These are phyloP conservation scores for Jaapia argillacea DNA, from an alignment of 768 basidiomycete species.

Conservation along the genomic window DNA sequence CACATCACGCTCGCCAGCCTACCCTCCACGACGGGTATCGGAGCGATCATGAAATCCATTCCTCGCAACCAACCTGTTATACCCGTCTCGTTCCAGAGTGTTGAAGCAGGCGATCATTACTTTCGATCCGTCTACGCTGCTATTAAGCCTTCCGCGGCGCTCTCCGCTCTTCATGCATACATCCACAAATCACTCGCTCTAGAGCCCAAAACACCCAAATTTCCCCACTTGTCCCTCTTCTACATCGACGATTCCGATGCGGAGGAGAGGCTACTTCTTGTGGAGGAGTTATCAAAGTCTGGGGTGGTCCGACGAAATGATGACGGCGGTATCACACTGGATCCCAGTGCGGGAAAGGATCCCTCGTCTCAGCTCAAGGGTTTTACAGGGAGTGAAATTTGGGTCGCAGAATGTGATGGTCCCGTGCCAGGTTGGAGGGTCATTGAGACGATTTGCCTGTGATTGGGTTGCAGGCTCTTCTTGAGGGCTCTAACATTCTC, in stretches of 20 bases:
- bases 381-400: slow-evolving; percentile 18
- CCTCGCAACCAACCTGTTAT: slow-evolving; percentile 25
- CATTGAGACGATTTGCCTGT: slow-evolving; percentile 10
- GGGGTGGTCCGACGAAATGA: slow-evolving; percentile 21
- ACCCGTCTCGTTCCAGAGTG: slow-evolving; percentile 36
- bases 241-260: slow-evolving; percentile 65
- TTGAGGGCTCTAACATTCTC: too few relatives aligned
- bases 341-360: slow-evolving; percentile 15
- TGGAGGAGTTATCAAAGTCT: slow-evolving; percentile 28
- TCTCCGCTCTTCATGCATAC: slow-evolving; percentile 37
- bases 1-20: slow-evolving; percentile 59
- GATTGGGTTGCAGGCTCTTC: too few relatives aligned
- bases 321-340: slow-evolving; percentile 19
- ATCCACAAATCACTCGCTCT: slow-evolving; percentile 30
- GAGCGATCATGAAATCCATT: slow-evolving; percentile 29
- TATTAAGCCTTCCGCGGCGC: slow-evolving; percentile 32
- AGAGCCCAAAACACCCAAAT: slow-evolving; percentile 41
- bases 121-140: slow-evolving; percentile 62
- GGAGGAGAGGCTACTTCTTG: slow-evolving; percentile 39
- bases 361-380: slow-evolving; percentile 9
- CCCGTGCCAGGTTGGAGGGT: slow-evolving; percentile 16
- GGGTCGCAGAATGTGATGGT: slow-evolving; percentile 18
- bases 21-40: slow-evolving; percentile 21
- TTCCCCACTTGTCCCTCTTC: slow-evolving; percentile 65
- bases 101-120: slow-evolving; percentile 52